Evolutionary conservation across 495 filamentous ascomycete genomes (phyloP).

Genomic region (Penicillium cataractarum): DNA sequence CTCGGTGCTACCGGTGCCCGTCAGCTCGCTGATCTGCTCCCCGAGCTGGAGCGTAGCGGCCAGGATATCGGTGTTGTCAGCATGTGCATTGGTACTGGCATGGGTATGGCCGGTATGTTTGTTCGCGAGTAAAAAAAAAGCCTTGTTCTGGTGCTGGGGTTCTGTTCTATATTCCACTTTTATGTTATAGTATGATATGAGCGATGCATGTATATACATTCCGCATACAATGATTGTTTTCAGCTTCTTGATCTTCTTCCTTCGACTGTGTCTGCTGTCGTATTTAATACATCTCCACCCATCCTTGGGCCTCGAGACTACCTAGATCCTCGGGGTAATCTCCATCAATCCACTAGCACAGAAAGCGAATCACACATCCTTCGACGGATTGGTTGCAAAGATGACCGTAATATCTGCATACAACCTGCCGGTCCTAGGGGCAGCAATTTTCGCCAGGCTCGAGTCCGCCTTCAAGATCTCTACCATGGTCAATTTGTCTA

Average conservation of each 20-base stretch:
- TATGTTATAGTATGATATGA: slow-evolving; percentile 32
- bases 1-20: slow-evolving; percentile 89
- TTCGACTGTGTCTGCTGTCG: background rate
- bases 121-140: slow-evolving; percentile 66
- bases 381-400: background rate
- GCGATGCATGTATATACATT: slow-evolving; percentile 36
- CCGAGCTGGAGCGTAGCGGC: slow-evolving; percentile 64
- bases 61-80: slow-evolving; percentile 73
- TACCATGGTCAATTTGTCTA: background rate
- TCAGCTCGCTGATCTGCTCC: slow-evolving; percentile 75
- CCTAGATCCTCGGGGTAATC: background rate
- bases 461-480: background rate
- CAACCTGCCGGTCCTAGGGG: background rate
- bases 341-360: background rate
- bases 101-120: slow-evolving; percentile 88
- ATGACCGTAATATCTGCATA: too few relatives aligned
- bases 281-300: background rate
- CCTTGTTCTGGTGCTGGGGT: slow-evolving; percentile 9
- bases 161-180: slow-evolving; percentile 8
- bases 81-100: slow-evolving; percentile 93
- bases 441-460: background rate
- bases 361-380: background rate
- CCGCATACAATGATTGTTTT: slow-evolving; percentile 23
- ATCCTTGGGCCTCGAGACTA: background rate
- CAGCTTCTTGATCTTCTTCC: background rate